phyloP scores from a whole-genome alignment of 495 filamentous ascomycete species.

The Penicillium lividum region DNA sequence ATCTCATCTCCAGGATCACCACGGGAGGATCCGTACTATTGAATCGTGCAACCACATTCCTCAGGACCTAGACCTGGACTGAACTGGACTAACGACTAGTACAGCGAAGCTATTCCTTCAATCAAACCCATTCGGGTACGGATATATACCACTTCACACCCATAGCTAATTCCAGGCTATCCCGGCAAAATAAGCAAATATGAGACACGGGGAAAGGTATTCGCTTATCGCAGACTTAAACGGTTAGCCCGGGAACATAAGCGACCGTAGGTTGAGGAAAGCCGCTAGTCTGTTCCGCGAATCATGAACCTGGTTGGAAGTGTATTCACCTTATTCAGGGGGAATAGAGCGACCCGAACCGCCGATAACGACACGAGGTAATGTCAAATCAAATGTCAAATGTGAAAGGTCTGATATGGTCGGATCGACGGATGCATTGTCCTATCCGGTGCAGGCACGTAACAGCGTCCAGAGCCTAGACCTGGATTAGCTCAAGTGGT shows the following conservation, averaged over 20 bases:
- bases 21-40: conserved; percentile 2
- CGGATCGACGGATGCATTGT: background rate
- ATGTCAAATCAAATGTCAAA: background rate
- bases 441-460: background rate
- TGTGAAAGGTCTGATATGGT: no score
- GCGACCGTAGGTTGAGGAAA: background rate
- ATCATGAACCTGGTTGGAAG: background rate
- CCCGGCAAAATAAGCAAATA: background rate
- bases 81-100: no score
- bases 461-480: background rate
- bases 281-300: background rate
- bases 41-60: conserved; percentile 1
- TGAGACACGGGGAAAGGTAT: background rate
- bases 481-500: background rate
- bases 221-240: conserved; percentile 1
- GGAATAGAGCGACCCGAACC: background rate
- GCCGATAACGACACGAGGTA: background rate
- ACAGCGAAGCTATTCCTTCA: no score
- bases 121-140: no score
- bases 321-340: background rate
- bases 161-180: no score
- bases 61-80: no score
- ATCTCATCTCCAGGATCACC: background rate
- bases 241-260: background rate
- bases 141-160: no score